phyloP scores from a whole-genome alignment of 306 rosid genomes.

The Sechiopsis laciniata region DNA sequence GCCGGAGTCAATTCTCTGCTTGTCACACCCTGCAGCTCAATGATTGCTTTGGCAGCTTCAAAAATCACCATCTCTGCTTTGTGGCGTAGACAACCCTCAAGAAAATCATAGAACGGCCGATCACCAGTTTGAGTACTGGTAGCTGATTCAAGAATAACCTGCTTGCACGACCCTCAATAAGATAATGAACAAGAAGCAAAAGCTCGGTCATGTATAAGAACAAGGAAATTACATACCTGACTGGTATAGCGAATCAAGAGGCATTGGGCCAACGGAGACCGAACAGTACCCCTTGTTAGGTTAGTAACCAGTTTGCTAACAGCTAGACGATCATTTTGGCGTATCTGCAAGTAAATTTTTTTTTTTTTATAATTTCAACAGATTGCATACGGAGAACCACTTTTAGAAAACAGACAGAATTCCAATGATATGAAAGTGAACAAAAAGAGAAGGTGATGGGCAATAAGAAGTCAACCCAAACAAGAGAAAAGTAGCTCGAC shows the following conservation, averaged over 20 bases:
- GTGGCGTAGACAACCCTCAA: constrained; percentile 97
- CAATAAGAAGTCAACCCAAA: neutral
- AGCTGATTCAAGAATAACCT: constrained; percentile 89
- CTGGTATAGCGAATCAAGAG: constrained; percentile 92
- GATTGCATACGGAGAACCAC: neutral
- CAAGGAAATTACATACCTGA: constrained; percentile 52
- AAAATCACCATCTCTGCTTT: constrained; percentile 98
- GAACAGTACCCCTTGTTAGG: constrained; percentile 87
- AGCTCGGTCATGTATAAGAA: neutral
- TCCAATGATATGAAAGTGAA: neutral
- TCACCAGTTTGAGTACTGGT: constrained; percentile 68
- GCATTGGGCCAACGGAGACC: constrained; percentile 96
- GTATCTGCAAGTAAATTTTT: constrained; percentile 79
- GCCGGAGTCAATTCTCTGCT: too few relatives aligned
- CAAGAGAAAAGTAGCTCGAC: neutral
- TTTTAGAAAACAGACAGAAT: neutral
- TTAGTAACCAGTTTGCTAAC: constrained; percentile 96
- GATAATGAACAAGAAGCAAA: constrained; percentile 20
- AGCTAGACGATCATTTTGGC: constrained; percentile 95
- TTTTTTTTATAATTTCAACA: neutral
- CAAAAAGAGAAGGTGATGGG: neutral
- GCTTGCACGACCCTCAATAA: constrained; percentile 24
- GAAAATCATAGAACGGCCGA: constrained; percentile 89
- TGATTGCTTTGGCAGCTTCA: constrained; percentile 96
- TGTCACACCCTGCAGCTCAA: constrained; percentile 31